Percentiles rank a stretch among this genome's conserved stretches.
phyloP scores from a whole-genome alignment of 225 moss, liverwort and hornwort species.

The Asterella californica region DNA sequence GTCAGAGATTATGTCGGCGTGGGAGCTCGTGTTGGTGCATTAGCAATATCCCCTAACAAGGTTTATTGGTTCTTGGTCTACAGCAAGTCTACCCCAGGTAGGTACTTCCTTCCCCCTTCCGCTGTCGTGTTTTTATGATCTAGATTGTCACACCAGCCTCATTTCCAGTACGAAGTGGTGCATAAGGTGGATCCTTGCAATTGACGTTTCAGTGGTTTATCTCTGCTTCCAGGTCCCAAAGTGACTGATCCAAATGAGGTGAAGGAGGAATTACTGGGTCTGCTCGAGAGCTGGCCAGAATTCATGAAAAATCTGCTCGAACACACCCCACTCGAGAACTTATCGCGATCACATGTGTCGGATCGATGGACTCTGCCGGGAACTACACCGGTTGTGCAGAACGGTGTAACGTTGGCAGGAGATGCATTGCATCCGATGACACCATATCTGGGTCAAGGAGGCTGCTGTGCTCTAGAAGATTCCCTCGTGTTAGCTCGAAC shows the following conservation, averaged over 20 bases:
- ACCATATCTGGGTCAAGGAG: slow-evolving; percentile 59
- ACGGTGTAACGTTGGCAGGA: slow-evolving; percentile 48
- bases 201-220: not conserved
- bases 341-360: slow-evolving; percentile 32
- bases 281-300: slow-evolving; percentile 29
- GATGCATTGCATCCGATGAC: slow-evolving; percentile 60
- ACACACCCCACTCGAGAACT: slow-evolving; percentile 31
- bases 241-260: slow-evolving; percentile 39
- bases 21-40: slow-evolving; percentile 39
- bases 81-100: slow-evolving; percentile 51
- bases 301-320: slow-evolving; percentile 26
- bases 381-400: slow-evolving; percentile 37
- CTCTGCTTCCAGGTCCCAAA: slow-evolving; percentile 37
- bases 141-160: not conserved
- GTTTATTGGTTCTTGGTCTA: slow-evolving; percentile 57
- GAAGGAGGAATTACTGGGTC: slow-evolving; percentile 39
- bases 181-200: no score
- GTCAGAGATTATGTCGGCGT: slow-evolving; percentile 36
- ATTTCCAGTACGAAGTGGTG: no score
- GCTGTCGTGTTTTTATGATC: not conserved
- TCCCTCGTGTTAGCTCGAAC: slow-evolving; percentile 45
- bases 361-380: slow-evolving; percentile 48
- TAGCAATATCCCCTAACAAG: slow-evolving; percentile 46
- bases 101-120: not conserved
- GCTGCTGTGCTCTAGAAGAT: slow-evolving; percentile 56